phyloP scores from a whole-genome alignment of 1,139 yeast species.

The Yamadazyma atmosphaerica region DNA sequence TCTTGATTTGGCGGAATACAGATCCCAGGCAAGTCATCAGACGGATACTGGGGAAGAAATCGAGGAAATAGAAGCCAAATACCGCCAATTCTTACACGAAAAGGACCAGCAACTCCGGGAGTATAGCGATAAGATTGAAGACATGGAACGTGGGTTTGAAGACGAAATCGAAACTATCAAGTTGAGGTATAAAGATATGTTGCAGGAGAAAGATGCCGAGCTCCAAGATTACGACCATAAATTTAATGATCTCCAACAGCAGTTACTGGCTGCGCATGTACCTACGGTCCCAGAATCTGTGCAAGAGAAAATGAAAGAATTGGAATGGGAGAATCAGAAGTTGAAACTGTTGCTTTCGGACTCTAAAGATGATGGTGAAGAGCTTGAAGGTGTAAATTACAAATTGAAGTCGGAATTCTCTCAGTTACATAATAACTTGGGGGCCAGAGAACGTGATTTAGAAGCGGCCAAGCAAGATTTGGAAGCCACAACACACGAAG shows the following conservation, averaged over 20 bases:
- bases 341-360: conserved; percentile 3
- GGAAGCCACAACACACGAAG: conserved; percentile 8
- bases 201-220: conserved; percentile 1
- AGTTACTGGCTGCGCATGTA: too few species aligned
- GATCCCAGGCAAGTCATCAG: background rate
- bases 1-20: background rate
- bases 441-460: conserved; percentile 9
- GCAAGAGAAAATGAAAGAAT: conserved; percentile 8
- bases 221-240: background rate
- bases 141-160: background rate
- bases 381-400: background rate
- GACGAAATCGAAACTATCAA: conserved; percentile 1
- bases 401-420: conserved; percentile 2
- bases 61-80: background rate
- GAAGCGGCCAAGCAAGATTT: too few species aligned
- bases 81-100: background rate
- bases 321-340: conserved; percentile 12
- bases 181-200: background rate
- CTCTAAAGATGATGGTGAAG: background rate
- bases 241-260: background rate
- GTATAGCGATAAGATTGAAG: background rate
- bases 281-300: too few species aligned
- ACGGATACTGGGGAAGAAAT: background rate
- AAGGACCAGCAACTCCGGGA: background rate
- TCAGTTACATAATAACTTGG: conserved; percentile 8